Percentiles rank a stretch among this genome's conserved stretches.
Evolutionary conservation across 129 eudicot genomes (phyloP).

Genomic region (Lonicera japonica): DNA sequence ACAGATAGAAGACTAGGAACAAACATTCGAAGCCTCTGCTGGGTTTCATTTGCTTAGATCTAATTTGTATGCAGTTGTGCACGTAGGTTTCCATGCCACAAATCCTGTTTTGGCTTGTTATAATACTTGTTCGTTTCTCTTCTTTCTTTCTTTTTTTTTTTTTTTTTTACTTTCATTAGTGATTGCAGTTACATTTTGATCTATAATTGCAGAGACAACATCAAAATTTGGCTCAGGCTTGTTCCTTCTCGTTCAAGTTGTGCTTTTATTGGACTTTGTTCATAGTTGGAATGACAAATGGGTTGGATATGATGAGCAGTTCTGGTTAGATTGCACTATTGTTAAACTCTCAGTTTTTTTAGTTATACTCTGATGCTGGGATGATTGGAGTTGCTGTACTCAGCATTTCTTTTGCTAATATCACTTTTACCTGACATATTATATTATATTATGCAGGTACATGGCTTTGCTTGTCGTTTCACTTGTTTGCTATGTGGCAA

Average conservation of each 20-base stretch:
- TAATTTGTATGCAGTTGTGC: background rate
- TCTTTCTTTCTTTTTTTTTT: too few relatives aligned
- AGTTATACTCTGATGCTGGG: background rate
- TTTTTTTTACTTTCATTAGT: background rate
- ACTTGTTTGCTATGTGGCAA: slow-evolving; percentile 75
- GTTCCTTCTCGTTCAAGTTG: slow-evolving; percentile 94
- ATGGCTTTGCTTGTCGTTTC: slow-evolving; percentile 85
- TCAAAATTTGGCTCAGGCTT: slow-evolving; percentile 93
- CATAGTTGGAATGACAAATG: slow-evolving; percentile 98
- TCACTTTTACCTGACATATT: background rate
- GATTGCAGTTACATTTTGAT: slow-evolving; percentile 8
- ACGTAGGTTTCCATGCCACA: too few relatives aligned
- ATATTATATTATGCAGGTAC: slow-evolving; percentile 47
- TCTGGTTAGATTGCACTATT: slow-evolving; percentile 54
- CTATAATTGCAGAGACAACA: slow-evolving; percentile 57
- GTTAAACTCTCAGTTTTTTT: background rate
- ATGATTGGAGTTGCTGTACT: background rate
- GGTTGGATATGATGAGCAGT: slow-evolving; percentile 94
- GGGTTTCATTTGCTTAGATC: background rate
- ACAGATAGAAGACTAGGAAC: background rate
- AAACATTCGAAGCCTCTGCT: background rate
- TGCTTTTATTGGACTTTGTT: slow-evolving; percentile 92
- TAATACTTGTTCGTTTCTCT: background rate
- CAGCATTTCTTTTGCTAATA: background rate
- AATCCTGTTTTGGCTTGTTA: background rate